Evolutionary conservation across 2,329 filamentous ascomycete species (phyloP).

Genomic region (Gremmenia infestans): DNA sequence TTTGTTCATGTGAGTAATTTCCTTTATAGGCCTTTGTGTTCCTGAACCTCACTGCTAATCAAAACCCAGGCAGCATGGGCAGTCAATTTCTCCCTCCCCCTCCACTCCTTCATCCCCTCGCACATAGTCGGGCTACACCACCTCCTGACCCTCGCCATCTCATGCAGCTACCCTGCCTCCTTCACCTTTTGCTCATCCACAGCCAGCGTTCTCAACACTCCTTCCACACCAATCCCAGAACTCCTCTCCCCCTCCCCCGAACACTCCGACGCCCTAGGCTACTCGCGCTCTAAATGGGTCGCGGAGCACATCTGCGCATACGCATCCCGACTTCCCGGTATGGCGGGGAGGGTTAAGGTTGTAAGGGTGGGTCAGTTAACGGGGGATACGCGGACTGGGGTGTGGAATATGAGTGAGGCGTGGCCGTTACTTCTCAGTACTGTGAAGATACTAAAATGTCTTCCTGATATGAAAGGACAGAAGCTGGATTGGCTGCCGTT

Average conservation of each 20-base stretch:
- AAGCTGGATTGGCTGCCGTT: slow-evolving; percentile 43
- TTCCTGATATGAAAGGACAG: slow-evolving; percentile 35
- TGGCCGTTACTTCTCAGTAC: slow-evolving; percentile 45
- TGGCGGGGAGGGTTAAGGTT: slow-evolving; percentile 9
- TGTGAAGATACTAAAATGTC: slow-evolving; percentile 33
- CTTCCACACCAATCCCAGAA: slow-evolving; percentile 37
- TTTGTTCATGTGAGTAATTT: slow-evolving; percentile 48
- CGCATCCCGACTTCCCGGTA: slow-evolving; percentile 24
- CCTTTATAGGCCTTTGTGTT: not conserved
- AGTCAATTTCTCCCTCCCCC: slow-evolving; percentile 57
- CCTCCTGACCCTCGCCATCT: slow-evolving; percentile 42
- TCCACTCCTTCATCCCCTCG: slow-evolving; percentile 48
- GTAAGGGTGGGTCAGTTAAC: slow-evolving; percentile 39
- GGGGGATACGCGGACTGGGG: slow-evolving; percentile 37
- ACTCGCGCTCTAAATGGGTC: slow-evolving; percentile 54
- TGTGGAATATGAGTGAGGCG: slow-evolving; percentile 45
- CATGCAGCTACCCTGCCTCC: slow-evolving; percentile 13
- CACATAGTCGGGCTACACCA: slow-evolving; percentile 46
- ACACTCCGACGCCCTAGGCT: slow-evolving; percentile 45
- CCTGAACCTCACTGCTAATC: too few species aligned
- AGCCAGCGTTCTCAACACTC: slow-evolving; percentile 37
- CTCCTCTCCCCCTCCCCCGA: slow-evolving; percentile 35
- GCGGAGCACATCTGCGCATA: slow-evolving; percentile 48
- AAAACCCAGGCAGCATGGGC: slow-evolving; percentile 45
- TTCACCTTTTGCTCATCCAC: slow-evolving; percentile 50